These are phyloP conservation scores for Eragrostis nindensis DNA, from an alignment of 176 grass and related monocot species.

Conservation along the genomic window DNA sequence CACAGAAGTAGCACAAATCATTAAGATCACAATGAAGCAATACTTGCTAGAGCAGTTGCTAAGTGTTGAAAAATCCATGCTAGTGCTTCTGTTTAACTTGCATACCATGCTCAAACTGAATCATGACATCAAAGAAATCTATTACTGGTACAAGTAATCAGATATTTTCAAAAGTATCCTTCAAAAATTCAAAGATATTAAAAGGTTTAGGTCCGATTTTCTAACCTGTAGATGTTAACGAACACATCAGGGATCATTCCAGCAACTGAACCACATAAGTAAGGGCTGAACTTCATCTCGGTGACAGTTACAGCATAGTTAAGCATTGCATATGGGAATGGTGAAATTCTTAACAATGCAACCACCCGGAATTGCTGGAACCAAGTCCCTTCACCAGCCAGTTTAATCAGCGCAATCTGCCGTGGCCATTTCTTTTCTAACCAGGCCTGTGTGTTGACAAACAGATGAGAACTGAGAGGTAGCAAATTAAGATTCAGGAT, in stretches of 20 bases:
- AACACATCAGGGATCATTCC: constrained; percentile 93
- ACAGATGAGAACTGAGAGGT: constrained; percentile 27
- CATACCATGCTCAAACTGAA: neutral
- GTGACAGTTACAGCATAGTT: constrained; percentile 81
- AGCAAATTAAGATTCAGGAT: neutral
- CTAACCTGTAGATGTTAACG: constrained; percentile 92
- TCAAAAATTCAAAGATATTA: too few species aligned
- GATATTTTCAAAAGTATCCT: too few species aligned
- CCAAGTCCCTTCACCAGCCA: constrained; percentile 77
- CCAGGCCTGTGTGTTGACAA: constrained; percentile 59
- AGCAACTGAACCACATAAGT: constrained; percentile 75
- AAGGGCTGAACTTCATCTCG: constrained; percentile 71
- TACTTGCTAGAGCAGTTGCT: neutral
- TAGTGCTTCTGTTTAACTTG: neutral
- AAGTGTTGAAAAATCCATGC: neutral
- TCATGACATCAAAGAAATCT: neutral
- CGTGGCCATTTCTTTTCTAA: constrained; percentile 85
- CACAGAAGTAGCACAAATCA: constrained; percentile 26
- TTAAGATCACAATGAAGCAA: neutral
- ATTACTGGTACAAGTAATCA: too few species aligned
- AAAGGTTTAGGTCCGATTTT: neutral
- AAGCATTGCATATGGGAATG: constrained; percentile 82
- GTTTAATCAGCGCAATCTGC: constrained; percentile 68
- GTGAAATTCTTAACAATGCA: constrained; percentile 70
- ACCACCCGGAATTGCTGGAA: constrained; percentile 83